Conservation (phyloP, 75 land plant species). For the Picea glauca region DNA sequence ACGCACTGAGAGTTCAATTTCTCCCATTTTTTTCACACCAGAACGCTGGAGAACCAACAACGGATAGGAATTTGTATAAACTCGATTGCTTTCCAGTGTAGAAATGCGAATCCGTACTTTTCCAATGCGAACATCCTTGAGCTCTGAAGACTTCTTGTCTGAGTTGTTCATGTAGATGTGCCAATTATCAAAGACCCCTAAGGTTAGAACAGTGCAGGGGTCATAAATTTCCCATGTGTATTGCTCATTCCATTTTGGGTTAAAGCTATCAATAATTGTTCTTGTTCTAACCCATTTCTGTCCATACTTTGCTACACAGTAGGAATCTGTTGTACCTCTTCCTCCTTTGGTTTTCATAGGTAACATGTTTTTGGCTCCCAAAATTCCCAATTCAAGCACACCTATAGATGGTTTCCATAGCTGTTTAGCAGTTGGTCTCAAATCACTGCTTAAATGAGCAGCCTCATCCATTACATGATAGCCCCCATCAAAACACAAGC, state of each 20-base stretch:
- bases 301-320: conserved; percentile 80
- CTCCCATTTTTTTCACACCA: conserved; percentile 82
- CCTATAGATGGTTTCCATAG: conserved; percentile 70
- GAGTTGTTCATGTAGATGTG: no score
- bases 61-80: conserved; percentile 73
- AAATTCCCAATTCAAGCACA: conserved; percentile 62
- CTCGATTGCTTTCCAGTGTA: conserved; percentile 70
- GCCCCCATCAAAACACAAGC: conserved; percentile 67
- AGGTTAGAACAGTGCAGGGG: conserved; percentile 69
- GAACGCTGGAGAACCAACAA: conserved; percentile 54
- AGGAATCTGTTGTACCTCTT: conserved; percentile 52
- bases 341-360: conserved; percentile 67
- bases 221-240: conserved; percentile 86
- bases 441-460: conserved; percentile 49
- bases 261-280: conserved; percentile 48
- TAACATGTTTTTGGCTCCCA: conserved; percentile 48
- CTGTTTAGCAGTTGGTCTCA: conserved; percentile 65
- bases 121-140: conserved; percentile 53
- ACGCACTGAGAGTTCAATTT: conserved; percentile 60
- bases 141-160: background rate
- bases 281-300: conserved; percentile 77
- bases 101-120: conserved; percentile 74
- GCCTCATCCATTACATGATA: conserved; percentile 86
- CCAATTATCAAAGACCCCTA: conserved; percentile 49
- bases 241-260: conserved; percentile 81